Evolutionary conservation across 2,329 filamentous ascomycete species (phyloP), one percentile per base, ranked within the genome.

Genomic region (Trichoderma cornu-damae): DNA sequence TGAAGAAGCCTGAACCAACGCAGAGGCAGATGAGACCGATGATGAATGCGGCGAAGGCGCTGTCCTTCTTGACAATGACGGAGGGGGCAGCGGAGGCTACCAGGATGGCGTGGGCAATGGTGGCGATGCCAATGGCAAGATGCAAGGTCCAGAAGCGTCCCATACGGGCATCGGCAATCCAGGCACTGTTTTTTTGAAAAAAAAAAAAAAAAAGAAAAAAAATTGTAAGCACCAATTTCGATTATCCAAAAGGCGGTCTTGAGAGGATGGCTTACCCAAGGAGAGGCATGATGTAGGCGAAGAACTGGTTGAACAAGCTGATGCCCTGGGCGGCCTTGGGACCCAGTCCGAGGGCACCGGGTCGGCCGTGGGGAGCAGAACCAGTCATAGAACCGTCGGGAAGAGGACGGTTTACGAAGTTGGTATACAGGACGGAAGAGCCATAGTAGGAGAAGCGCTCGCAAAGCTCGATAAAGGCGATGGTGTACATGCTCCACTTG

Each of bases 381-480:
- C 83, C 84, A 0, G 81, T 83, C 20, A 65, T 76, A 4, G 81
- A 85, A 14, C 77, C 77, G 0, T 61, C 52, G 1, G 84, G 83
- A 26, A 86, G 71, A 30, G 75, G 72, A 51, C 79, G 75, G 63
- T 82, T 79, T 65, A 86, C 79, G 65, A 83, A 87, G 71, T 86
- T 86, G 68, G 82, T 83, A 81, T 86, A 88, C 28, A 89, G 76
- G 30, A 85, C 79, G 42, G 82, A 80, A 4, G 84, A 85, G 55
- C 87, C 88, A 66, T 90, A 90, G 80, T 89, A 91, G 12, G 84
- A 87, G 73, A 89, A 89, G 48, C 87, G 84, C 73, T 91, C 88
- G 73, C 85, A 88, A 57, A 89, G 74, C 72, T 91, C 88, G 59
- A 88, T 82, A 61, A 89, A 84, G 47, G 85, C 86, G 59, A 91